Conservation (phyloP, 2,329 filamentous ascomycete genomes). For the Drechslerella coelobrocha region DNA sequence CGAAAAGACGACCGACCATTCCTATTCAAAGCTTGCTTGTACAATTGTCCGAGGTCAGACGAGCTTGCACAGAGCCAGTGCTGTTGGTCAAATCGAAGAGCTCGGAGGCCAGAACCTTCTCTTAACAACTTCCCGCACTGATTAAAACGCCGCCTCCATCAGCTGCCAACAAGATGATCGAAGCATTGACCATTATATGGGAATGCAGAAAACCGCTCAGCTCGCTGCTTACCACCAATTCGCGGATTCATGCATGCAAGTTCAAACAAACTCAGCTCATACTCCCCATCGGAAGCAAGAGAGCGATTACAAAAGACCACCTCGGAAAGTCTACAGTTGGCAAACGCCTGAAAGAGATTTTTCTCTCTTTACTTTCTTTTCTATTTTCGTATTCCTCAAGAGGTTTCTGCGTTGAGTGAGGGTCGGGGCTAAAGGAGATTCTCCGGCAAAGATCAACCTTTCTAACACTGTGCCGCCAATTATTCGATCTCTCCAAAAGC, state of each 20-base stretch:
- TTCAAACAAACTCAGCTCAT: background rate
- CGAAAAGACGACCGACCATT: slow-evolving; percentile 3
- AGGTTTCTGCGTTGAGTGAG: slow-evolving; percentile 21
- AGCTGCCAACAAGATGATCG: background rate
- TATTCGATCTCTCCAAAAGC: background rate
- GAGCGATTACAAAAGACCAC: background rate
- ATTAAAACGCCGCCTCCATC: background rate
- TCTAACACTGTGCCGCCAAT: background rate
- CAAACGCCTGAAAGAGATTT: background rate
- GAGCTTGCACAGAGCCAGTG: no score
- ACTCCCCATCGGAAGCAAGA: background rate
- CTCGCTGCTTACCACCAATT: background rate
- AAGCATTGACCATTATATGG: background rate
- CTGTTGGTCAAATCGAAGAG: background rate
- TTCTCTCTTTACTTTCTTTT: background rate
- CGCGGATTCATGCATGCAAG: background rate
- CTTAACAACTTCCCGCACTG: background rate
- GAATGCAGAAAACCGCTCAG: background rate
- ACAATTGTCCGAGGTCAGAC: no score
- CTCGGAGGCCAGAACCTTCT: background rate
- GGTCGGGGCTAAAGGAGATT: slow-evolving; percentile 27
- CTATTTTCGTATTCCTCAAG: background rate
- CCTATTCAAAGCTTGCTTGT: no score
- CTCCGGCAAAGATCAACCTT: slow-evolving; percentile 34
- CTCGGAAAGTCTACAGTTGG: background rate